Evolutionary conservation across 768 basidiomycete species (phyloP), one percentile per base, ranked within the genome.

Genomic region (Suillus fuscotomentosus): DNA sequence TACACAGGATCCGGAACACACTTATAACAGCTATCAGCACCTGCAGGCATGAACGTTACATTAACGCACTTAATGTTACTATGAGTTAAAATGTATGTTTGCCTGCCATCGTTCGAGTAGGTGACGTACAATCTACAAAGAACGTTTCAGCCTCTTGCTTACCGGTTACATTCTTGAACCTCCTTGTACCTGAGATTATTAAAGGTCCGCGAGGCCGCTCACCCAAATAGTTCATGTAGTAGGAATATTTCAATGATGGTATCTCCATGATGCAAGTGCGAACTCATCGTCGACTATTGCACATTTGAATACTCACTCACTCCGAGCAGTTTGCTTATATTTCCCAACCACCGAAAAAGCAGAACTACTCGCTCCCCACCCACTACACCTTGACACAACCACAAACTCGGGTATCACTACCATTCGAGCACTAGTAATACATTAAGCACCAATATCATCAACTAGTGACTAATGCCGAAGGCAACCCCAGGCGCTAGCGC

Each of bases 381-480:
- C 24, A 6, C 31, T 20, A 36, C 54, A 2, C 54, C 11, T 55
- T 38, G n/a, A 38, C 38, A 15, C 15, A 57, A 24, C 39, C 39
- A 42, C 24, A 27, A 10, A 15, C 39, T 22, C 22, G 7, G 3
- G 22, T 47, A 39, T 24, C 4, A 24, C 22, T 41, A 27, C 9
- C 39, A 11, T 41, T 39, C 22, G 24, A 59, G 27, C 41, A 59
- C 24, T 6, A 15, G 13, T 22, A 41, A 27, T 27, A 57, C 38
- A 22, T n/a, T 27, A 63, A 43, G 17, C n/a, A 61, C 42, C 13
- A 15, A 41, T 17, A 20, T 3, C 24, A 27, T 50, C 24, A 50
- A 50, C n/a, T 42, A 53, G 93, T 94, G 92, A 50, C n/a, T 42
- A 53, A 94, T 94, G 92, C 92, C 92, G 57, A 92, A 91, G 74